Percentiles rank a stretch among this genome's conserved stretches.
Conservation (phyloP, 768 basidiomycete species). For the Suillus ampliporus region DNA sequence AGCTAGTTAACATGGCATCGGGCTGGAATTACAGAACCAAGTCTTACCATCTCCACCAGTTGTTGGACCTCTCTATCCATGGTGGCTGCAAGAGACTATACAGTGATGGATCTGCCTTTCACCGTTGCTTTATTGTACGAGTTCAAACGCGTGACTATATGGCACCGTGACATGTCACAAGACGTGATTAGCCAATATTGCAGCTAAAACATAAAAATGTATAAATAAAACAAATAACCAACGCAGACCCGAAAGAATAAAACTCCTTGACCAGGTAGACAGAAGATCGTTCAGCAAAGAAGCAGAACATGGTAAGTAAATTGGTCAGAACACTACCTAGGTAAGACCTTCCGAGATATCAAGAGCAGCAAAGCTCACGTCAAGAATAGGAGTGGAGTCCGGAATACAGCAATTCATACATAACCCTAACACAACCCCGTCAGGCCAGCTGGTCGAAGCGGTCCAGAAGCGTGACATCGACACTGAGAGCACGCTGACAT, state of each 20-base stretch:
- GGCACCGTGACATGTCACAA: slow-evolving; percentile 5
- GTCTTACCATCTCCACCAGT: slow-evolving; percentile 63
- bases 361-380: slow-evolving; percentile 16
- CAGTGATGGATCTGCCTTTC: slow-evolving; percentile 6
- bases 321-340: slow-evolving; percentile 4
- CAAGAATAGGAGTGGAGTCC: slow-evolving; percentile 21
- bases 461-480: slow-evolving; percentile 14
- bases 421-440: slow-evolving; percentile 20
- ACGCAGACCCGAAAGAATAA: slow-evolving; percentile 19
- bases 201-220: slow-evolving; percentile 15
- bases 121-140: slow-evolving; percentile 23
- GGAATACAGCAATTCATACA: slow-evolving; percentile 36
- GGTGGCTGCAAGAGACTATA: slow-evolving; percentile 15
- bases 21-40: slow-evolving; percentile 6
- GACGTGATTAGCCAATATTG: slow-evolving; percentile 2
- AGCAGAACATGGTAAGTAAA: slow-evolving; percentile 15
- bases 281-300: slow-evolving; percentile 12
- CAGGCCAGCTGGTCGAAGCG: slow-evolving; percentile 34
- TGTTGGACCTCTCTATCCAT: slow-evolving; percentile 64
- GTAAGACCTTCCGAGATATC: slow-evolving; percentile 2
- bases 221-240: slow-evolving; percentile 21
- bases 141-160: slow-evolving; percentile 3
- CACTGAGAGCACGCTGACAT: slow-evolving; percentile 4
- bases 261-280: slow-evolving; percentile 3
- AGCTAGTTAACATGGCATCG: slow-evolving; percentile 2